These are phyloP conservation scores for Rhododendron williamsianum DNA, from an alignment of 148 eudicot species.

Conservation along the genomic window DNA sequence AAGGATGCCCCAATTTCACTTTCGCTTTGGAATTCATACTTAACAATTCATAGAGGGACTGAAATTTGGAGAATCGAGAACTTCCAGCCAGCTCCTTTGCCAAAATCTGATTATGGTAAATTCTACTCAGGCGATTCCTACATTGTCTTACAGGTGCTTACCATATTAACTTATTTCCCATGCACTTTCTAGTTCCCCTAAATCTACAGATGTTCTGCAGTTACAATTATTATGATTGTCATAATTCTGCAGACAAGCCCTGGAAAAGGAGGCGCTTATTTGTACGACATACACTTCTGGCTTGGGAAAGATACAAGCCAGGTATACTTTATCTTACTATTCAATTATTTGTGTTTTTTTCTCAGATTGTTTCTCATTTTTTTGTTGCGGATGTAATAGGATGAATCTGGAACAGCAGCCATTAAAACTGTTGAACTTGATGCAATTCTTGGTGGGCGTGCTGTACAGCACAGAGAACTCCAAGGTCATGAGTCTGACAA, in stretches of 20 bases:
- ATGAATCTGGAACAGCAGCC: constrained; percentile 99
- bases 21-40: constrained; percentile 24
- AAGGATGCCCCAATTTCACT: background rate
- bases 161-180: background rate
- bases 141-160: constrained; percentile 58
- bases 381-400: constrained; percentile 39
- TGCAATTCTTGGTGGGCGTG: constrained; percentile 88
- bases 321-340: constrained; percentile 38
- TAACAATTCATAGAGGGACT: constrained; percentile 73
- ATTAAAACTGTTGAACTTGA: constrained; percentile 92
- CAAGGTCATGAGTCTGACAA: constrained; percentile 97
- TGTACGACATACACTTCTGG: constrained; percentile 94
- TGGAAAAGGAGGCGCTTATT: constrained; percentile 89
- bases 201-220: background rate
- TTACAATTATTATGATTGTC: background rate
- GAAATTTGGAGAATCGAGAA: constrained; percentile 97
- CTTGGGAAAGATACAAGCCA: constrained; percentile 99
- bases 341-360: constrained; percentile 1
- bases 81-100: constrained; percentile 85
- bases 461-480: constrained; percentile 88
- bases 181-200: background rate
- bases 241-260: constrained; percentile 49
- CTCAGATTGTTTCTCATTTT: background rate
- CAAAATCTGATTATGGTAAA: constrained; percentile 88
- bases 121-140: constrained; percentile 92